phyloP scores from a whole-genome alignment of 352 stramenopile species.

The Phytophthora pistaciae region DNA sequence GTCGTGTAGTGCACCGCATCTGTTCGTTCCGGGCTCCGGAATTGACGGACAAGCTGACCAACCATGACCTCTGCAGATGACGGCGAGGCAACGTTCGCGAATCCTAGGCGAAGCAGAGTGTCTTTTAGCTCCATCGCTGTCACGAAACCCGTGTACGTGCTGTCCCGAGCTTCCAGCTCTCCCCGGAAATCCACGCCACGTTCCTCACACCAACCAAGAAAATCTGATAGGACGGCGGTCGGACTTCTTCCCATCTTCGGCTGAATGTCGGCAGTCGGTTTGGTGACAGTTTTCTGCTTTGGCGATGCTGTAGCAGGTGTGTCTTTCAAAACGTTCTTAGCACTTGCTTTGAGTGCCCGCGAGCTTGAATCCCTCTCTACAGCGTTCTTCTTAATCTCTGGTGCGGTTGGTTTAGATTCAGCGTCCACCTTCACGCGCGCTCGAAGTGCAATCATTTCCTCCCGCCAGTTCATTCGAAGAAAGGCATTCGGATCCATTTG shows the following conservation, averaged over 20 bases:
- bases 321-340: slow-evolving; percentile 24
- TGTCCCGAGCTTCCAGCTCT: slow-evolving; percentile 63
- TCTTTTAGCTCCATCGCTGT: slow-evolving; percentile 65
- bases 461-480: slow-evolving; percentile 66
- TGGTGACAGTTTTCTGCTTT: background rate
- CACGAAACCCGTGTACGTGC: slow-evolving; percentile 50
- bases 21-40: slow-evolving; percentile 29
- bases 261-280: background rate
- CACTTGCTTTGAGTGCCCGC: slow-evolving; percentile 32
- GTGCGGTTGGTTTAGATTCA: slow-evolving; percentile 16
- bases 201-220: slow-evolving; percentile 47
- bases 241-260: slow-evolving; percentile 9
- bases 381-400: slow-evolving; percentile 13
- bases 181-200: slow-evolving; percentile 55
- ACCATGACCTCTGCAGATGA: slow-evolving; percentile 46
- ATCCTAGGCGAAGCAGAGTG: slow-evolving; percentile 47
- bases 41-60: slow-evolving; percentile 67
- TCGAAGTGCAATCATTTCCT: slow-evolving; percentile 24
- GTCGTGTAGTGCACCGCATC: slow-evolving; percentile 53
- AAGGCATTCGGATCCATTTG: slow-evolving; percentile 60
- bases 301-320: background rate
- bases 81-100: slow-evolving; percentile 32
- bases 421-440: slow-evolving; percentile 35
- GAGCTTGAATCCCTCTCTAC: slow-evolving; percentile 11
- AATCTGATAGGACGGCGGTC: slow-evolving; percentile 20